A percentile compares a stretch with the other conserved stretches of the same genome.
Conservation (phyloP, 1,284 basidiomycete species). For the Austroboletus olivaceoglutinosus region DNA sequence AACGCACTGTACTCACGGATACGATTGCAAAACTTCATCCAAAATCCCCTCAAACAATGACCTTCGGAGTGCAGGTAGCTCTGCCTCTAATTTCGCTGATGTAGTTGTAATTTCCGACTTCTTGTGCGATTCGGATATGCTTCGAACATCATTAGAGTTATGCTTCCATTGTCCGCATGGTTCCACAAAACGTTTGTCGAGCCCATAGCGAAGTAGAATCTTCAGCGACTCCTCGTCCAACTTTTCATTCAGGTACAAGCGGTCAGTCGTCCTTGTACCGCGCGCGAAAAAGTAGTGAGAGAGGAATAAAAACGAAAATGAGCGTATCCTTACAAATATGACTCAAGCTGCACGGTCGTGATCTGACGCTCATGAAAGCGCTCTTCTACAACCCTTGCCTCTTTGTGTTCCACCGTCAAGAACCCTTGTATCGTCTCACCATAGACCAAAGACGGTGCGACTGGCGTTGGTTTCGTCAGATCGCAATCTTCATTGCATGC, state of each 20-base stretch:
- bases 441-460: constrained; percentile 29
- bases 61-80: constrained; percentile 4
- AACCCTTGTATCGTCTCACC: constrained; percentile 39
- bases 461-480: constrained; percentile 8
- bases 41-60: constrained; percentile 25
- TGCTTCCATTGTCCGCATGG: too few species aligned
- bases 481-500: constrained; percentile 6
- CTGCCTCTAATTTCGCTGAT: neutral
- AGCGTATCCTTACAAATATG: too few species aligned
- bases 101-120: neutral
- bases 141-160: constrained; percentile 2
- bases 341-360: too few species aligned
- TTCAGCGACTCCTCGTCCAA: constrained; percentile 31
- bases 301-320: too few species aligned
- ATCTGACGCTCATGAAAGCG: too few species aligned
- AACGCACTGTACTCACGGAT: constrained; percentile 24
- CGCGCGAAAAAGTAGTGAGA: too few species aligned
- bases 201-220: constrained; percentile 30
- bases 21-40: constrained; percentile 19
- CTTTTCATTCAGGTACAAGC: constrained; percentile 26
- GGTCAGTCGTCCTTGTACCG: constrained; percentile 29
- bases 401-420: constrained; percentile 28
- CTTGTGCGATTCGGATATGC: too few species aligned
- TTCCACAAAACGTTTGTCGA: constrained; percentile 33
- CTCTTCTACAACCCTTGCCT: constrained; percentile 6